phyloP scores from a whole-genome alignment of 2,329 filamentous ascomycete species.

The Plectosphaerella sp. region DNA sequence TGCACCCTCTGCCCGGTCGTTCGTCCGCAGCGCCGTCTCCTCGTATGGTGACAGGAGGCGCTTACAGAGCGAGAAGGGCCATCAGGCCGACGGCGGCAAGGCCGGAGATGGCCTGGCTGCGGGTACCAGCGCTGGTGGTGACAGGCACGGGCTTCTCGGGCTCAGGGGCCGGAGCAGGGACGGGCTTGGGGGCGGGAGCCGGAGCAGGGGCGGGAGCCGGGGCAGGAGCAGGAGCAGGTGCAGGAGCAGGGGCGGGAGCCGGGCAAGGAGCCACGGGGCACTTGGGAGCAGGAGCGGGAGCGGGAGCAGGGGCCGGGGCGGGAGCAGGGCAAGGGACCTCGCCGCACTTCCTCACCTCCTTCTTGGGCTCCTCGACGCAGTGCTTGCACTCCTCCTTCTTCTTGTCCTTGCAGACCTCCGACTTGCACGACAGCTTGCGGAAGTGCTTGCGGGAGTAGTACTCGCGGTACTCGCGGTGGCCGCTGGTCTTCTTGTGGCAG shows the following conservation, averaged over 20 bases:
- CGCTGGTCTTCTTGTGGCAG: slow-evolving; percentile 1
- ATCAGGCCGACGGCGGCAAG: slow-evolving; percentile 1
- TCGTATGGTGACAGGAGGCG: neutral
- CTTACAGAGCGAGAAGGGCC: slow-evolving; percentile 7
- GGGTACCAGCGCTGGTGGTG: slow-evolving; percentile 5
- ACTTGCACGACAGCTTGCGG: neutral
- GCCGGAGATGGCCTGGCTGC: slow-evolving; percentile 4
- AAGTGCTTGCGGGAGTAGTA: slow-evolving; percentile 5
- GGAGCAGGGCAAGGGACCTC: slow-evolving; percentile 2
- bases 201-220: neutral
- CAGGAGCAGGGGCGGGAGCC: neutral
- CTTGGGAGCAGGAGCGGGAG: neutral
- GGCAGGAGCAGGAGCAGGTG: neutral
- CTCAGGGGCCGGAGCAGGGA: slow-evolving; percentile 1
- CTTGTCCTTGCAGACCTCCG: neutral
- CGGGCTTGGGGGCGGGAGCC: neutral
- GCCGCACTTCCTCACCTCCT: neutral
- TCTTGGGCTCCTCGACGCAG: neutral
- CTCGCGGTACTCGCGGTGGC: slow-evolving; percentile 4
- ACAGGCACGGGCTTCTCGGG: slow-evolving; percentile 4
- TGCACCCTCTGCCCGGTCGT: too few relatives aligned
- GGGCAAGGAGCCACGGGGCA: too few relatives aligned
- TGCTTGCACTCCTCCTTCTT: neutral
- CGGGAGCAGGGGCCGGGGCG: neutral
- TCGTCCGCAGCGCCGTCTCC: neutral